Conservation (phyloP, 2,329 filamentous ascomycete genomes). For the Paradendryphiella salina region DNA sequence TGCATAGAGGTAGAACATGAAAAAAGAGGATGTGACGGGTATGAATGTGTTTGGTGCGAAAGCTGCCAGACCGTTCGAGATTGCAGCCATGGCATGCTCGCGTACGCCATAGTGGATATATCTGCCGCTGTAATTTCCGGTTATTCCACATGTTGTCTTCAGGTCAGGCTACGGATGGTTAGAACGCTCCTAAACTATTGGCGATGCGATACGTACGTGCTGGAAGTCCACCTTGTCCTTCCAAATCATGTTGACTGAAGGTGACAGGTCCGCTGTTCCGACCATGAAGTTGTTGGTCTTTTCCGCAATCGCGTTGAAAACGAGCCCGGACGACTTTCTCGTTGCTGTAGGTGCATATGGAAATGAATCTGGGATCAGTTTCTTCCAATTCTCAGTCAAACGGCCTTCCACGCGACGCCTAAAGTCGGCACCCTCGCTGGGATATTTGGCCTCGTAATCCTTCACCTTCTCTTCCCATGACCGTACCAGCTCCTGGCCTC, state of each 20-base stretch:
- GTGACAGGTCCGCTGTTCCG: conserved; percentile 61
- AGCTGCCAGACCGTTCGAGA: conserved; percentile 61
- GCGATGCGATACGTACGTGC: conserved; percentile 11
- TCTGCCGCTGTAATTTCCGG: conserved; percentile 59
- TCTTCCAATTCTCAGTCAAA: conserved; percentile 54
- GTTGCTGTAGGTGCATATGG: conserved; percentile 54
- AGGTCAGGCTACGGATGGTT: conserved; percentile 31
- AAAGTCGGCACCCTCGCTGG: conserved; percentile 56
- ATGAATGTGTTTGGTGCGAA: conserved; percentile 52
- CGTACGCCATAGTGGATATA: conserved; percentile 52
- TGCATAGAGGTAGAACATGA: conserved; percentile 66
- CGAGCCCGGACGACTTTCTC: conserved; percentile 49
- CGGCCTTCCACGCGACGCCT: conserved; percentile 54
- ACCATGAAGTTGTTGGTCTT: conserved; percentile 69
- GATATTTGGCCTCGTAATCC: conserved; percentile 51
- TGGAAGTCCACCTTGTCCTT: conserved; percentile 53
- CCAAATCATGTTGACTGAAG: conserved; percentile 56
- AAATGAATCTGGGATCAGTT: conserved; percentile 55
- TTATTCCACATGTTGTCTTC: conserved; percentile 50
- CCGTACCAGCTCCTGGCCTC: conserved; percentile 53
- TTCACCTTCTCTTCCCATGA: conserved; percentile 55
- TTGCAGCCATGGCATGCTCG: conserved; percentile 44
- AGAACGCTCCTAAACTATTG: not conserved
- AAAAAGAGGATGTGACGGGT: conserved; percentile 61
- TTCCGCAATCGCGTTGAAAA: conserved; percentile 7